Percentiles rank a stretch among this genome's conserved stretches.
Evolutionary conservation across 371 early-diverging fungal species (phyloP).

Genomic region (Gilbertella persicaria): DNA sequence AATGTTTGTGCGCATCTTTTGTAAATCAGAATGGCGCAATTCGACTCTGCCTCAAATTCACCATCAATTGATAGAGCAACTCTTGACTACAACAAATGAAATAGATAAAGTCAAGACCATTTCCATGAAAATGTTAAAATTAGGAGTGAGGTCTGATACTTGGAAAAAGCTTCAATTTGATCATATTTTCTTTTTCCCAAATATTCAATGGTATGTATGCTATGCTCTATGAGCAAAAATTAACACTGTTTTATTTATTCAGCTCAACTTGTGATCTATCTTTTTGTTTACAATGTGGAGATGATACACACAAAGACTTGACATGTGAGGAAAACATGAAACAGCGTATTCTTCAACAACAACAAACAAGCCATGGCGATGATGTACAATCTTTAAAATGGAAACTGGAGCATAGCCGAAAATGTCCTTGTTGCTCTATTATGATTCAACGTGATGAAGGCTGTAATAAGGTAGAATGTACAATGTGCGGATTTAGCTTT

Average conservation of each 20-base stretch:
- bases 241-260: too few relatives aligned
- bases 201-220: slow-evolving; percentile 52
- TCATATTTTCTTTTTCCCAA: slow-evolving; percentile 60
- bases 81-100: slow-evolving; percentile 7
- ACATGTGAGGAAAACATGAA: slow-evolving; percentile 57
- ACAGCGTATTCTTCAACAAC: slow-evolving; percentile 16
- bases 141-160: slow-evolving; percentile 61
- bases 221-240: too few relatives aligned
- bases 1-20: slow-evolving; percentile 19
- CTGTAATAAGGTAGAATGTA: slow-evolving; percentile 73
- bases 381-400: slow-evolving; percentile 46
- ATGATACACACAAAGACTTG: slow-evolving; percentile 44
- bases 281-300: slow-evolving; percentile 64
- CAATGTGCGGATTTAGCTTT: slow-evolving; percentile 66
- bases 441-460: slow-evolving; percentile 74
- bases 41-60: slow-evolving; percentile 30
- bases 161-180: slow-evolving; percentile 73
- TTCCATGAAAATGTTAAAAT: slow-evolving; percentile 48
- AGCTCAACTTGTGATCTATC: slow-evolving; percentile 43
- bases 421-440: slow-evolving; percentile 67
- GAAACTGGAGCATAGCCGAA: slow-evolving; percentile 51
- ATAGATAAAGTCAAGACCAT: slow-evolving; percentile 7
- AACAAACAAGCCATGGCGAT: slow-evolving; percentile 22
- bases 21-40: slow-evolving; percentile 33
- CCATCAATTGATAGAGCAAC: slow-evolving; percentile 18